phyloP scores from a whole-genome alignment of 805 yeast genomes.

The Scheffersomyces lignosus region DNA sequence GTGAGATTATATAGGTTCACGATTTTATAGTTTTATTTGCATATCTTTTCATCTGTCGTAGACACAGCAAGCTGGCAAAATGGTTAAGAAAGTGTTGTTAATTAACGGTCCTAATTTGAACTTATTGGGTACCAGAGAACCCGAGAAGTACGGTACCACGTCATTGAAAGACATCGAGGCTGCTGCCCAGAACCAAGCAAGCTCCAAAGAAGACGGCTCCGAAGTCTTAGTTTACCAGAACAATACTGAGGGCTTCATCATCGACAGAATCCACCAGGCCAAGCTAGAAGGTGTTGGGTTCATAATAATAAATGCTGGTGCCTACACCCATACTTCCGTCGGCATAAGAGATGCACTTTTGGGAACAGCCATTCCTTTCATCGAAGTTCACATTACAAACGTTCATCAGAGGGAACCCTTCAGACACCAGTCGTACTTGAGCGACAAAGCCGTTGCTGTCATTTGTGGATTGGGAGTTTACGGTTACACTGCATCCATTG shows the following conservation, averaged over 20 bases:
- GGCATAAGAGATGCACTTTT: conserved; percentile 51
- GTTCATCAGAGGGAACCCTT: conserved; percentile 53
- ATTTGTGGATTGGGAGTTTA: conserved; percentile 43
- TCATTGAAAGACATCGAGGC: conserved; percentile 43
- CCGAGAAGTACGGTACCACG: conserved; percentile 51
- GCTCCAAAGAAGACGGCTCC: conserved; percentile 28
- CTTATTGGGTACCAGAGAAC: conserved; percentile 49
- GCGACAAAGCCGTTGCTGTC: conserved; percentile 50
- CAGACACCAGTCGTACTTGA: conserved; percentile 49
- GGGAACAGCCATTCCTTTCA: conserved; percentile 49
- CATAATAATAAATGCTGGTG: conserved; percentile 52
- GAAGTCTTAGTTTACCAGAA: conserved; percentile 38
- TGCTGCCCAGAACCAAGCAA: conserved; percentile 36
- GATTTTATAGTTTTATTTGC: no score
- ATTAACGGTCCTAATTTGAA: conserved; percentile 53
- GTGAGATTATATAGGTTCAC: no score
- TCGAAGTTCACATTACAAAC: conserved; percentile 52
- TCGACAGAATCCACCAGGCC: conserved; percentile 50
- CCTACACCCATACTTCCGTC: conserved; percentile 52
- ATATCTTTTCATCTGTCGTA: no score
- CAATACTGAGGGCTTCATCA: conserved; percentile 47
- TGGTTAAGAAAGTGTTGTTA: conserved; percentile 45
- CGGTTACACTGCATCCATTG: conserved; percentile 42
- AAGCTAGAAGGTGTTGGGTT: conserved; percentile 42
- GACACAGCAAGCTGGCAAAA: conserved; percentile 14